Percentiles rank a stretch among this genome's conserved stretches.
These are phyloP conservation scores for Rhynchosporium agropyri DNA, from an alignment of 2,329 filamentous ascomycete species.

Conservation along the genomic window DNA sequence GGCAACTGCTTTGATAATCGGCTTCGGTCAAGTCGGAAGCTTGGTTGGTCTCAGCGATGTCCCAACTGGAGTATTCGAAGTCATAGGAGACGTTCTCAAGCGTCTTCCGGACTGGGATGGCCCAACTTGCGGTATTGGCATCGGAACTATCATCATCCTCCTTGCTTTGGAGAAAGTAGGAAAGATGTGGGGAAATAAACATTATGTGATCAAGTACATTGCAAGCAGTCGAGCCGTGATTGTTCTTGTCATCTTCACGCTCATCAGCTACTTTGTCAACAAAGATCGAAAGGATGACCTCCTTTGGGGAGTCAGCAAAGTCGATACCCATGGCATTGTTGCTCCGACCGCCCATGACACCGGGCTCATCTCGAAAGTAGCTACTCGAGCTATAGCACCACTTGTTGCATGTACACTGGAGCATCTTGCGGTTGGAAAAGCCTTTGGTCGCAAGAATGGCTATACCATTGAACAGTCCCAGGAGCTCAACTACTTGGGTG, in stretches of 20 bases:
- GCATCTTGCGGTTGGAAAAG: constrained; percentile 65
- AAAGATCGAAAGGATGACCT: constrained; percentile 45
- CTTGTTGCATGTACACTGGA: constrained; percentile 48
- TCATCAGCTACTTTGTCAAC: constrained; percentile 66
- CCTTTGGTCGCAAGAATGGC: constrained; percentile 62
- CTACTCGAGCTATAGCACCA: constrained; percentile 54
- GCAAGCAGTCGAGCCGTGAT: constrained; percentile 63
- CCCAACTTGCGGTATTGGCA: constrained; percentile 60
- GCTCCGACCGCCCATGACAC: constrained; percentile 52
- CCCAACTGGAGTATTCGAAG: constrained; percentile 55
- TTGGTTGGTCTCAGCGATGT: constrained; percentile 46
- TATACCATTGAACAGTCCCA: constrained; percentile 67
- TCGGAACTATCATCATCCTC: constrained; percentile 54
- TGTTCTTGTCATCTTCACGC: constrained; percentile 62
- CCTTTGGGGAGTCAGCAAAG: constrained; percentile 60
- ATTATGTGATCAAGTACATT: constrained; percentile 59
- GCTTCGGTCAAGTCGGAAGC: constrained; percentile 59
- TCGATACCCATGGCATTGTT: constrained; percentile 57
- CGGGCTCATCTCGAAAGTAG: constrained; percentile 55
- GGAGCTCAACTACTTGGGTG: constrained; percentile 65
- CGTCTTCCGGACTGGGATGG: constrained; percentile 60
- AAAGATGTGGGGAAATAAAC: constrained; percentile 60
- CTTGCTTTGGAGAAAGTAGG: constrained; percentile 59
- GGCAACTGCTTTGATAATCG: constrained; percentile 66
- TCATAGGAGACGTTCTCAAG: constrained; percentile 61